phyloP scores from a whole-genome alignment of 1,284 basidiomycete genomes.

The Ustilago xerochloae region DNA sequence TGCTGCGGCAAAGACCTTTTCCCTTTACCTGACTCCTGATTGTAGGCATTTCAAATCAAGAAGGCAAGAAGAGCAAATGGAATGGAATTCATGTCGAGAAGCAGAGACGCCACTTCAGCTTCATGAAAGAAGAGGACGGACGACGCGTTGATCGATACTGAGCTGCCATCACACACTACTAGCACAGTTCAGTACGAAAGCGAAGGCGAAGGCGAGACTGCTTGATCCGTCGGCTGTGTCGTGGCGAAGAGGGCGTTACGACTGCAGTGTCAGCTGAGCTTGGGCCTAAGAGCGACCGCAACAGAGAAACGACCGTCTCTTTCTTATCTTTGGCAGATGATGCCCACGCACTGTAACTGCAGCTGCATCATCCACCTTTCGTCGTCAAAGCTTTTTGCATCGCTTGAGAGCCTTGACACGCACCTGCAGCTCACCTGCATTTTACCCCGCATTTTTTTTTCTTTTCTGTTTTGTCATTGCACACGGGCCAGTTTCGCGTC shows the following conservation, averaged over 20 bases:
- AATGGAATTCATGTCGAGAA: neutral
- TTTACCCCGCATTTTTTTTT: conserved; percentile 27
- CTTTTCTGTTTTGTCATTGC: neutral
- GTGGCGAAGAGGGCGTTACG: too few species aligned
- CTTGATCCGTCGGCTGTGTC: too few species aligned
- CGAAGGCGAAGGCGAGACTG: too few species aligned
- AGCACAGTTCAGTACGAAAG: neutral
- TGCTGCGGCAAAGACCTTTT: neutral
- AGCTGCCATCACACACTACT: too few species aligned
- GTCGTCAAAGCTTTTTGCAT: conserved; percentile 1
- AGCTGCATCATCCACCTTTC: neutral
- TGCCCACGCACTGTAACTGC: too few species aligned
- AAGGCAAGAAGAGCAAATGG: neutral
- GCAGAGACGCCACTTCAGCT: neutral
- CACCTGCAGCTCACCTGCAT: conserved; percentile 25
- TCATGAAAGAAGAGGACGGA: neutral
- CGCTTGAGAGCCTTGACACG: too few species aligned
- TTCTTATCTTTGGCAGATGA: neutral
- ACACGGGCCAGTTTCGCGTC: too few species aligned
- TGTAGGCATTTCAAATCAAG: neutral
- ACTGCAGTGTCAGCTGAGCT: conserved; percentile 9
- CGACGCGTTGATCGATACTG: neutral
- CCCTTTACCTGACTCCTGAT: neutral
- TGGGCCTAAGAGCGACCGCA: too few species aligned
- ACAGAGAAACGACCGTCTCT: too few species aligned